Conservation (phyloP, 768 basidiomycete genomes). For the Termitomyces sp. region DNA sequence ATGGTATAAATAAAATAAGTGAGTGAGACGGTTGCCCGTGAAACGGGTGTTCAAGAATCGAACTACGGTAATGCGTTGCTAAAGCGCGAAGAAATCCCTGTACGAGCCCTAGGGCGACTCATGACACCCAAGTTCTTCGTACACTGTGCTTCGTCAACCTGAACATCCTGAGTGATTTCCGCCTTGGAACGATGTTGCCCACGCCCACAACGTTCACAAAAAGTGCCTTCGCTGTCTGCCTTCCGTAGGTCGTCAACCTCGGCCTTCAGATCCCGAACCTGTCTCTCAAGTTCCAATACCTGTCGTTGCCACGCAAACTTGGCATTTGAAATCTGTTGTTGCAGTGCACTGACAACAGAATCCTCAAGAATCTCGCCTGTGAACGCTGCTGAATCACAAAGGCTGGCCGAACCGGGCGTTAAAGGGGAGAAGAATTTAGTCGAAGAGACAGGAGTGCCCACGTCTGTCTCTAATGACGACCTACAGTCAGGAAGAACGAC, state of each 20-base stretch:
- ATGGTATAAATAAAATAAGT: slow-evolving; percentile 13
- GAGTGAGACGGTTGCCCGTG: slow-evolving; percentile 8
- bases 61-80: slow-evolving; percentile 40
- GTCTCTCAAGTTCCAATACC: slow-evolving; percentile 70
- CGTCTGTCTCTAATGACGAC: slow-evolving; percentile 34
- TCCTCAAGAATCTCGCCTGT: slow-evolving; percentile 26
- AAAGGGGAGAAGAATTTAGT: slow-evolving; percentile 41
- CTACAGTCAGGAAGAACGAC: slow-evolving; percentile 30
- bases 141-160: slow-evolving; percentile 9
- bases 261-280: slow-evolving; percentile 64
- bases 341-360: slow-evolving; percentile 44
- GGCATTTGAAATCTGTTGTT: slow-evolving; percentile 52
- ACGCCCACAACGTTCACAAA: slow-evolving; percentile 61
- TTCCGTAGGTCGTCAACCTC: slow-evolving; percentile 57
- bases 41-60: neutral
- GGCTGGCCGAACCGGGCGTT: slow-evolving; percentile 15
- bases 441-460: slow-evolving; percentile 46
- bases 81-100: slow-evolving; percentile 62
- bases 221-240: slow-evolving; percentile 26
- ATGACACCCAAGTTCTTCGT: slow-evolving; percentile 36
- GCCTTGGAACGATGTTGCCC: slow-evolving; percentile 22
- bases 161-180: neutral
- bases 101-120: slow-evolving; percentile 61
- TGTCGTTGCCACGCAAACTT: slow-evolving; percentile 68
- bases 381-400: slow-evolving; percentile 12